Evolutionary conservation across 1,284 basidiomycete species (phyloP).

Genomic region (Dichomitus squalens): DNA sequence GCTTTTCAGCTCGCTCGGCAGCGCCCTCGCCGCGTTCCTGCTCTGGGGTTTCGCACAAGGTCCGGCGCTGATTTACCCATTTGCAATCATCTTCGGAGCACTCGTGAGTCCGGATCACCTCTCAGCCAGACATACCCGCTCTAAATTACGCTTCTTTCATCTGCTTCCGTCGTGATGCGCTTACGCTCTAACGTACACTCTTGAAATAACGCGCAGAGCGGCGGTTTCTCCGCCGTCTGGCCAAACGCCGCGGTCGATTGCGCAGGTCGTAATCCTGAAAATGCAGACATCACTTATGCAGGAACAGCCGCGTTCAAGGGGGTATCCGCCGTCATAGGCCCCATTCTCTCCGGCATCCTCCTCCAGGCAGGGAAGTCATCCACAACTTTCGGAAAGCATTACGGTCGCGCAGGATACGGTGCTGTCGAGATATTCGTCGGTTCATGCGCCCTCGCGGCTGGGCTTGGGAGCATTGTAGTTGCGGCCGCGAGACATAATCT

Average conservation of each 20-base stretch:
- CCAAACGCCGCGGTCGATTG: constrained; percentile 31
- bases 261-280: constrained; percentile 27
- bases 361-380: constrained; percentile 26
- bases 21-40: constrained; percentile 30
- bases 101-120: constrained; percentile 20
- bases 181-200: no score
- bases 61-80: constrained; percentile 28
- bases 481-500: constrained; percentile 23
- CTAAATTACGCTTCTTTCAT: no score
- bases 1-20: constrained; percentile 27
- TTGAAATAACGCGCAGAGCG: no score
- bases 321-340: constrained; percentile 29
- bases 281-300: constrained; percentile 29
- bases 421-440: constrained; percentile 34
- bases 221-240: constrained; percentile 31
- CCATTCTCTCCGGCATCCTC: constrained; percentile 30
- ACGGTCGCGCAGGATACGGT: constrained; percentile 28
- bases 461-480: constrained; percentile 25
- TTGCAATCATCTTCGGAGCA: constrained; percentile 32
- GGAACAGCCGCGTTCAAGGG: constrained; percentile 29
- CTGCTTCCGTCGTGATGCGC: no score
- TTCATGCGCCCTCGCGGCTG: constrained; percentile 26
- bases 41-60: constrained; percentile 33
- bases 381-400: constrained; percentile 10
- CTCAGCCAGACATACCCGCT: no score